Percentiles rank a stretch among this genome's conserved stretches.
Evolutionary conservation across 345 rosid genomes (phyloP).

Genomic region (Dovyalis caffra): DNA sequence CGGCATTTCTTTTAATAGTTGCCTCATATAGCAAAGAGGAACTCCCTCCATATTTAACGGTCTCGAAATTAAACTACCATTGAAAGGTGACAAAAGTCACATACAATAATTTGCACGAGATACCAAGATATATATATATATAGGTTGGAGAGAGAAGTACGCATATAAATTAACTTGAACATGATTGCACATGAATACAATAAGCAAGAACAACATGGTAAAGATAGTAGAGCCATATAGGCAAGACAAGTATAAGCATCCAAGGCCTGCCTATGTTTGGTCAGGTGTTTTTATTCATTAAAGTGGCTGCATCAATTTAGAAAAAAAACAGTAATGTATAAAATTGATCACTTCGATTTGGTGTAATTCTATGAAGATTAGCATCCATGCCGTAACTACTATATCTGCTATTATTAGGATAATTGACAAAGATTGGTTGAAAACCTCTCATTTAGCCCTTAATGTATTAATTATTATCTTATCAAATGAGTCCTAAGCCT

Average conservation of each 20-base stretch:
- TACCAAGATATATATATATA: no score
- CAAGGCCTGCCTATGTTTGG: slow-evolving; percentile 20
- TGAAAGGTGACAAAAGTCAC: slow-evolving; percentile 9
- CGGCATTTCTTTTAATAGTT: slow-evolving; percentile 32
- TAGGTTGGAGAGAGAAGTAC: not conserved
- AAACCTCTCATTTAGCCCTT: no score
- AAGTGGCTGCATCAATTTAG: no score
- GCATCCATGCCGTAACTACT: no score
- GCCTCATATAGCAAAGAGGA: not conserved
- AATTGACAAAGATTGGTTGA: no score
- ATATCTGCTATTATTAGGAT: no score
- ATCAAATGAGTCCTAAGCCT: no score
- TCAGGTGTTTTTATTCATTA: not conserved
- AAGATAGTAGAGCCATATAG: not conserved
- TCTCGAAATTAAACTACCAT: not conserved
- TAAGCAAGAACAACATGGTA: not conserved
- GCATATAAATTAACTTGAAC: not conserved
- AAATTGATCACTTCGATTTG: no score
- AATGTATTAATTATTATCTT: no score
- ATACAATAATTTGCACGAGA: not conserved
- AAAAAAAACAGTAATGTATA: no score
- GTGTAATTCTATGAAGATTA: no score
- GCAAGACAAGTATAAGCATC: slow-evolving; percentile 20
- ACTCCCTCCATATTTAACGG: slow-evolving; percentile 5
- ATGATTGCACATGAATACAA: not conserved